Evolutionary conservation across 2,329 filamentous ascomycete genomes (phyloP), one percentile per base, ranked within the genome.

Genomic region (Xylariaceae sp.): DNA sequence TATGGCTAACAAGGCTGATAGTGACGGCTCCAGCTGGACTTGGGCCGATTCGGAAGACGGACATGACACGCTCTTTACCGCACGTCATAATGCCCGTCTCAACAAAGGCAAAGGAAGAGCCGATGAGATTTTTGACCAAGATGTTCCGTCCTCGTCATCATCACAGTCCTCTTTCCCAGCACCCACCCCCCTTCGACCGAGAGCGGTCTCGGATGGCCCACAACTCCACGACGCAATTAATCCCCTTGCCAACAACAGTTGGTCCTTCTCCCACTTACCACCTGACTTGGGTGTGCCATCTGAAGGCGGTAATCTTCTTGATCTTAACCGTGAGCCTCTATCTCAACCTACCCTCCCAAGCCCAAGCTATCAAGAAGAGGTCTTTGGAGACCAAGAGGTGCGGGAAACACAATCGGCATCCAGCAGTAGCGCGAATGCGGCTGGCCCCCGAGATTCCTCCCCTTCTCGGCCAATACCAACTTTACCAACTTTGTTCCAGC

Each of bases 191-290:
- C 45, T 55, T 6, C 66, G 79, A 29, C 76, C 75, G 16, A 69
- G 80, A 35, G 71, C 80, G 22, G 68, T 72, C 40, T 83, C 80
- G 0, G 80, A 83, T 55, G 79, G 79, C 0, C 76, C 76, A 4
- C 68, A 67, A 35, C 58, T 62, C 5, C 66, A 65, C 4, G 64
- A 69, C 7, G 62, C 63, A 2, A 65, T 74, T 42, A 75, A 80
- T 40, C 74, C 76, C 0, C 59, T 83, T 14, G 79, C 72, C 1
- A 79, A 79, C 57, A 82, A 82, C 50, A 83, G 67, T 53, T 85
- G 80, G 81, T 74, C 73, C 0, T 83, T 83, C 53, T 66, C 48
- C 16, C 46, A 48, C n/a, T 20, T 55, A 6, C 32, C 47, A n/a
- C n/a, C 42, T 11, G 32, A 51, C 12, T 21, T 11, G 11, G 8